Evolutionary conservation across 805 yeast species (phyloP), one percentile per base, ranked within the genome.

Genomic region (Yamadazyma paraphyllophila): DNA sequence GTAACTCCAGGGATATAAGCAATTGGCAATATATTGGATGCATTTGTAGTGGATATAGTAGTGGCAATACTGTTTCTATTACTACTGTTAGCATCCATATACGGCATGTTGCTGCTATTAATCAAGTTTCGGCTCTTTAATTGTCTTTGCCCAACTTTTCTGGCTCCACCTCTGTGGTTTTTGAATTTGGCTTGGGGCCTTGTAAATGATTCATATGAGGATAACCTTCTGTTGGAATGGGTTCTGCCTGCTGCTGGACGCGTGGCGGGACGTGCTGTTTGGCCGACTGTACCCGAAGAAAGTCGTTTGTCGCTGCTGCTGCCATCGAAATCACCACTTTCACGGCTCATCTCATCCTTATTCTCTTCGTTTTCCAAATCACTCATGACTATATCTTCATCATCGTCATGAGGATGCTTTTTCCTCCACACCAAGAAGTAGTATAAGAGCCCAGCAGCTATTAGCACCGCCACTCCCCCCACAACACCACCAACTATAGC

Each of bases 1-100:
- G 90, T 87, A 37, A 90, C 97, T 31, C 97, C 97, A 0, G 97
- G 98, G 48, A 91, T 88, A 60, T 90, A 91, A 2, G 96, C 96
- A 46, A 92, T 85, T 14, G 96, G 96, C 49, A 91, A 77, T 52
- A 91, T 82, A 63, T 91, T 90, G 11, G 96, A 86, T 3, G 95
- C 95, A 55, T 85, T 81, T 9, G 94, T 83, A 39, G 83, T 73
- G 32, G 74, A 68, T 11, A 83, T 78, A 6, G 90, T 78, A 26
- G 86, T 78, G 7, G 91, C 85, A 55, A 66, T 66, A 11, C 74
- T 69, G 49, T 66, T 59, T 41, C 75, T 59, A 40, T 50, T 47
- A 14, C 53, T 51, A 8, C 44, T 40, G 26, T 51, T 46, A 14
- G 57, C 52, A 40, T 57, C 61, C 36, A 57, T 39, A 42, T 62